Conservation (phyloP, 2,329 filamentous ascomycete species). For the Sclerotinia nivalis region DNA sequence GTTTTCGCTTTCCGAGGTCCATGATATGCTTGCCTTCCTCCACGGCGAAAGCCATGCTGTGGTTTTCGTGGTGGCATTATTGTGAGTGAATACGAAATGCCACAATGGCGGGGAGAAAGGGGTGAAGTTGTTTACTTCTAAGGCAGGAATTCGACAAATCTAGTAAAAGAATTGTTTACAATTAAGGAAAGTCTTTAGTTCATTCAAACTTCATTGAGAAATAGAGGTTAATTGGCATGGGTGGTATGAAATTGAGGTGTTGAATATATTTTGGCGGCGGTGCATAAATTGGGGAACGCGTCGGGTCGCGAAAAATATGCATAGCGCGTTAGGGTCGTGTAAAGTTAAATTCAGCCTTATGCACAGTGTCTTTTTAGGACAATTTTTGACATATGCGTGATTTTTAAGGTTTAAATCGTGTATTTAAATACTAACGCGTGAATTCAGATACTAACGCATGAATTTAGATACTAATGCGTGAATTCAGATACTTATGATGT, state of each 20-base stretch:
- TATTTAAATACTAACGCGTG: too few species aligned
- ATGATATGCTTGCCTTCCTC: slow-evolving; percentile 68
- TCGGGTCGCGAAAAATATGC: slow-evolving; percentile 19
- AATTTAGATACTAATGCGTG: too few species aligned
- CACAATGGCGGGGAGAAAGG: slow-evolving; percentile 9
- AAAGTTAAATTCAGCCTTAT: slow-evolving; percentile 20
- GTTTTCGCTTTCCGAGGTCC: slow-evolving; percentile 70
- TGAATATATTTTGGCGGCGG: not conserved
- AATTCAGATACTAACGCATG: too few species aligned
- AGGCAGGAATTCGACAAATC: slow-evolving; percentile 29
- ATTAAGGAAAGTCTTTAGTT: not conserved
- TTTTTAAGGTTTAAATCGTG: too few species aligned
- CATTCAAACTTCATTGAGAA: not conserved
- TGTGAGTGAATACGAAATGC: slow-evolving; percentile 21
- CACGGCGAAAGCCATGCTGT: slow-evolving; percentile 67
- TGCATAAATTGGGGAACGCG: slow-evolving; percentile 15
- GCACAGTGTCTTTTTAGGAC: not conserved
- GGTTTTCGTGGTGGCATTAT: slow-evolving; percentile 62
- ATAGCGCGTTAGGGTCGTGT: slow-evolving; percentile 2
- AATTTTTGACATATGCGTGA: too few species aligned
- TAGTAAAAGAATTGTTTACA: slow-evolving; percentile 37
- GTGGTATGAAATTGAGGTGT: not conserved
- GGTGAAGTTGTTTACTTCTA: slow-evolving; percentile 11
- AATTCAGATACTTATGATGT: too few species aligned
- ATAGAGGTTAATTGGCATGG: not conserved